Evolutionary conservation across 169 alveolate species (phyloP), one percentile per base, ranked within the genome.

Genomic region (Plasmodium chabaudi): DNA sequence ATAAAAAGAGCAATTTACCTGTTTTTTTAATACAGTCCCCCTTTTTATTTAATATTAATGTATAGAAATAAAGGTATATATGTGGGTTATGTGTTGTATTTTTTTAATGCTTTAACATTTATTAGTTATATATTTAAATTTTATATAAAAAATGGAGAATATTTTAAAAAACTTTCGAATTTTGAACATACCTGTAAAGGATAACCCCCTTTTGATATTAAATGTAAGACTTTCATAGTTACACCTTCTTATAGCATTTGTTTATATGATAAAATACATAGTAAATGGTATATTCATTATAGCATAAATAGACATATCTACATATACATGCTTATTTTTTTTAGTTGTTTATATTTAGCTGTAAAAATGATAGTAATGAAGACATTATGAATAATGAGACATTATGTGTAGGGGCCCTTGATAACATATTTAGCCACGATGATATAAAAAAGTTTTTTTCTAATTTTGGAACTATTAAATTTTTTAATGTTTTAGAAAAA

Each of bases 391-490:
- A 53, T 23, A 53, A 46, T 17, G 82, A 79, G 19, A 69, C 79
- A 0, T 49, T 79, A 47, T 79, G 89, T 23, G 89, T 60, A 34
- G 89, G 72, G 42, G 63, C 51, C 15, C 82, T 79, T 56, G 89
- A 79, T 23, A 79, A 53, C 56, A 79, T 79, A 55, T 59, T 79
- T 55, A 55, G 46, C n/a, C 82, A 53, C 25, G 61, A 64, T 27
- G 72, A 79, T 27, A 51, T 79, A 39, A 79, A 53, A 59, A 53
- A 13, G 0, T 79, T 65, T 65, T 65, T 79, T 15, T 65, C 89
- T 13, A 79, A 79, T 25, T 79, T 53, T 65, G 89, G 89, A 79
- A 67, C n/a, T 17, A 67, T 79, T 49, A 67, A 46, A 46, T 79
- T 53, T 65, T 64, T 79, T 65, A 65, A 55, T 55, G 12, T 79